Conservation (phyloP, 2,329 filamentous ascomycete genomes). For the Tolypocladium capitatum region DNA sequence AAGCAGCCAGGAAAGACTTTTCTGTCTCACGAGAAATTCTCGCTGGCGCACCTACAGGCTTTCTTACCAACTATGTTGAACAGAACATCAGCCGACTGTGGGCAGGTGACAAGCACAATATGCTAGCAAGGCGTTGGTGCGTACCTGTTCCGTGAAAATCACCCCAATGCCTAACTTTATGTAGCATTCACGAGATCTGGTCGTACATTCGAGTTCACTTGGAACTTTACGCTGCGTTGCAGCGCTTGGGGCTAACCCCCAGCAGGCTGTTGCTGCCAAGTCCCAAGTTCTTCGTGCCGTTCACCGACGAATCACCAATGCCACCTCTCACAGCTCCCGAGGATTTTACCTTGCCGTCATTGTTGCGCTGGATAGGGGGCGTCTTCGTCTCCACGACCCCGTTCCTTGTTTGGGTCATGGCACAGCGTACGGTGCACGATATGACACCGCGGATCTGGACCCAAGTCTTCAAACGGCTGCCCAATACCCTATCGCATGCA, state of each 20-base stretch:
- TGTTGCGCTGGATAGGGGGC: conserved; percentile 30
- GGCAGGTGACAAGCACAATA: conserved; percentile 10
- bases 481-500: conserved; percentile 25
- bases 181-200: conserved; percentile 19
- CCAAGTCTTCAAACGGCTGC: conserved; percentile 25
- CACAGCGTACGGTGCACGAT: conserved; percentile 23
- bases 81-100: conserved; percentile 12
- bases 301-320: conserved; percentile 37
- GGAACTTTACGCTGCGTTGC: conserved; percentile 38
- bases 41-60: conserved; percentile 18
- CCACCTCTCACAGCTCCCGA: conserved; percentile 28
- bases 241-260: conserved; percentile 35
- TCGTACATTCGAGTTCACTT: conserved; percentile 35
- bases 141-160: not conserved
- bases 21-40: conserved; percentile 18
- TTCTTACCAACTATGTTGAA: conserved; percentile 17
- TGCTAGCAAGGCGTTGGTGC: conserved; percentile 14
- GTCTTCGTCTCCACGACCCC: conserved; percentile 31
- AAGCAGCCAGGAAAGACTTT: conserved; percentile 12
- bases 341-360: conserved; percentile 22
- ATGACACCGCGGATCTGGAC: conserved; percentile 24
- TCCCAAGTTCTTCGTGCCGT: conserved; percentile 40
- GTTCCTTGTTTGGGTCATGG: conserved; percentile 31
- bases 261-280: conserved; percentile 27
- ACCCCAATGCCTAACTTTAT: conserved; percentile 4